Evolutionary conservation across 305 asterid genomes (phyloP), one percentile per base, ranked within the genome.

Genomic region (Ilex paraguariensis): DNA sequence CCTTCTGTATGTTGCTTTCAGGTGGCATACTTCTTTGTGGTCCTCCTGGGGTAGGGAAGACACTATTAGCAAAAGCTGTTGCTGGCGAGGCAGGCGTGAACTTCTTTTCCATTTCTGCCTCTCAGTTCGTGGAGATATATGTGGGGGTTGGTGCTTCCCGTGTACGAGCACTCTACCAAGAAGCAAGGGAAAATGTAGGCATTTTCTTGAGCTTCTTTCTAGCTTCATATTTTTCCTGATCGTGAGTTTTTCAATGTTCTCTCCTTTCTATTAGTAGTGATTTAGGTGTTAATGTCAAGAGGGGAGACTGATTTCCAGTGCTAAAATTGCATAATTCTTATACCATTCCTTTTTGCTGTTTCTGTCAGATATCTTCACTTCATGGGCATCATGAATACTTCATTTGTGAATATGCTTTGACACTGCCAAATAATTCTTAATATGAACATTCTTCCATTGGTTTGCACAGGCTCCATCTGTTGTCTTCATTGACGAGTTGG

Each of bases 141-240:
- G 96, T 93, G 57, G 99, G 99, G 48, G 99, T 93, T 69, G 99
- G 99, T 64, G 99, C 99, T 72, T 84, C 99, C 67, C 99, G 96
- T 61, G 99, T 93, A 65, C 87, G 97, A 66, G 88, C 96, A 50
- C 97, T 93, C 64, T 93, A 93, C 74, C 95, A 93, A 81, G 99
- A 93, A 82, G 99, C 99, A 12, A 82, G 59, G 78, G 97, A 93
- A 28, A 93, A 87, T 69, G 99, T 93, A 75, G 79, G 91, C 40
- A 56, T 70, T 62, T 36, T 49, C 42, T 36, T 36, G 65, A 46
- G n/a, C 68, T 31, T 51, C n/a, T 66, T 62, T 61, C 11, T 59
- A 32, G 60, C 28, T 56, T 21, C 1, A 21, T 21, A 21, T 21
- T 51, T 21, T 52, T 59, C 48, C 44, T 46, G 44, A 60, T 21